Evolutionary conservation across 1,284 basidiomycete species (phyloP), one percentile per base, ranked within the genome.

Genomic region (Pseudozyma sp.): DNA sequence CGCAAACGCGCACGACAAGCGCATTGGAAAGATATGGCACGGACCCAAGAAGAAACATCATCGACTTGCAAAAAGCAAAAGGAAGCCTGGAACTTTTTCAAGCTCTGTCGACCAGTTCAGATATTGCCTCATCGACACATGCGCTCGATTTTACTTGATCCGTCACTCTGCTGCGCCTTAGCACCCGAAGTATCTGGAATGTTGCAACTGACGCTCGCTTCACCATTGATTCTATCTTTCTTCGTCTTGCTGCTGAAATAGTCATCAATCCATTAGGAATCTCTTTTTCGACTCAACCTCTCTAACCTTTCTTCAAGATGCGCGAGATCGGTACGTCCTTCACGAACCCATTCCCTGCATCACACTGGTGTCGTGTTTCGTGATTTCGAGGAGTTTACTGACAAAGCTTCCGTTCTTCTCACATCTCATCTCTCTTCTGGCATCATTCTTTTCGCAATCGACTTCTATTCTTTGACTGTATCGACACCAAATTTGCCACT

Each of bases 311-410:
- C 56, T 65, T 70, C 67, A 71, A 64, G 67, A 77, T 77, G 75
- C 72, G 75, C 51, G 75, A 77, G 61, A 77, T 77, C 56, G 75
- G 75, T 77, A 64, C 51, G 75, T 70, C 57, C 61, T 31, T 31
- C 25, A 31, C 25, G 25, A 31, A 6, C 6, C 25, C 45, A 25
- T 21, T 3, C 39, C n/a, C 31, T 21, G 38, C 19, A 25, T 31
- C 6, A n/a, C 3, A 34, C 18, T 19, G 19, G 12, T 38, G 35
- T 38, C 9, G 31, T 13, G 8, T 18, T 43, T 6, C 16, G 18
- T 14, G 16, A 7, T n/a, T 12, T 31, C 25, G 25, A 31, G 25
- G 25, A 12, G 47, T 4, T 3, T 12, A 31, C 57, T 63, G 49
- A 57, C 55, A 16, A 43, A 21, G 31, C 45, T 38, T 31, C 25